Base-by-base conservation (phyloP, 1,139 yeast species). In the Saccharomyces hybrid region DNA sequence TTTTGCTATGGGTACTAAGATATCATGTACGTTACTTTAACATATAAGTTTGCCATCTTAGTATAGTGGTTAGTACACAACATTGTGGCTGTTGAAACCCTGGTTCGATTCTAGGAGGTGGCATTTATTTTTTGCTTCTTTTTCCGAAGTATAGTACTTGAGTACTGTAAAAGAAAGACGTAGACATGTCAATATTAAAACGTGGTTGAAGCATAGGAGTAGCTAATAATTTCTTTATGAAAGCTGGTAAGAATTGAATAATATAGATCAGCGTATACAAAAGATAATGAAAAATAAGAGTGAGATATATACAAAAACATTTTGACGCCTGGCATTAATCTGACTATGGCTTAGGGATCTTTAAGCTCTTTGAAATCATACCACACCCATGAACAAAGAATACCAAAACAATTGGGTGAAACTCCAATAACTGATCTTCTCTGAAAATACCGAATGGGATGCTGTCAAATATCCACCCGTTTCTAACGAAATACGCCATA, bases 331-430 rank as follows among this genome's bases (percentile, higher is more conserved):
- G 32, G 31, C 31, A 47, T 46, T 7, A 26, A 27, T 12, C n/a
- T 12, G 32, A 31, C 69, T 74, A 89, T 60, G 91, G 88, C 71
- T 93, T 93, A 58, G 98, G 98, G 62, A 93, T 87, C 67, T 86
- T 87, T 62, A 93, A 78, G 55, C 93, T 84, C 76, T 93, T 93
- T 57, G 96, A 86, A 59, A 93, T 88, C 83, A 91, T 90, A 53
- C 89, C 88, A 71, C 93, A 86, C 8, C 99, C 99, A 63, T 88
- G 93, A 26, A 87, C 56, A 59, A 83, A 75, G 71, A 89, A 93
- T 5, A 84, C 73, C 21, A 80, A 62, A 12, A 82, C 79, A 21
- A 86, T 64, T 31, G 89, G 84, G 69, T 93, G 99, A 72, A 90
- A 78, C 70, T 87, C 96, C 52, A 80, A 75, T 50, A 78, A 71